Conservation (phyloP, 2,329 filamentous ascomycete genomes). For the Cryoendolithus antarcticus region DNA sequence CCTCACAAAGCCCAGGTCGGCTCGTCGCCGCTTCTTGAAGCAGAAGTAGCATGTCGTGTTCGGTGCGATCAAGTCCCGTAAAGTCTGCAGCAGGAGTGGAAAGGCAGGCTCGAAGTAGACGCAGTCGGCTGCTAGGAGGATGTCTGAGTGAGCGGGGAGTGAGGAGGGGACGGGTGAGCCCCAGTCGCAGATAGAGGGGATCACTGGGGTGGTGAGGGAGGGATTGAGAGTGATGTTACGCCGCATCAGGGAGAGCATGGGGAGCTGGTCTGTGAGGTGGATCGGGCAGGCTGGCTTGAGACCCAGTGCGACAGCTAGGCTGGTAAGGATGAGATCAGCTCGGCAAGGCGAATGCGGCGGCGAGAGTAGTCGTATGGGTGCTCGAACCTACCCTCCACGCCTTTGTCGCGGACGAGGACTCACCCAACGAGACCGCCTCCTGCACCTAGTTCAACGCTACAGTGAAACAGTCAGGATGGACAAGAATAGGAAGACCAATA, state of each 20-base stretch:
- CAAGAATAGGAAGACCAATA: not conserved
- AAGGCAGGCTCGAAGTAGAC: slow-evolving; percentile 97
- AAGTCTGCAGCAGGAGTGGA: slow-evolving; percentile 67
- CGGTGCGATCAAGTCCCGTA: slow-evolving; percentile 58
- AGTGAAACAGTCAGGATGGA: slow-evolving; percentile 2
- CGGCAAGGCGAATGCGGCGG: not conserved
- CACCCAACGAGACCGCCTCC: slow-evolving; percentile 75
- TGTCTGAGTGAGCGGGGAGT: slow-evolving; percentile 50
- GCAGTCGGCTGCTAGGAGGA: slow-evolving; percentile 90
- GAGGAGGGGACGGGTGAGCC: slow-evolving; percentile 30
- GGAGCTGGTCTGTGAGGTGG: slow-evolving; percentile 72
- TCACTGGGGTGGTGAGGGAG: slow-evolving; percentile 48
- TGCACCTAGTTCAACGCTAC: slow-evolving; percentile 78
- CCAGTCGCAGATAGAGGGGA: slow-evolving; percentile 71
- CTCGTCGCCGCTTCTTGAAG: slow-evolving; percentile 84
- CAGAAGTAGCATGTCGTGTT: slow-evolving; percentile 69
- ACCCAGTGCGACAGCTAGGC: slow-evolving; percentile 48
- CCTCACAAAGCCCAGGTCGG: slow-evolving; percentile 43
- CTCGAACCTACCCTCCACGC: not conserved
- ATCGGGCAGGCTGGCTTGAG: too few relatives aligned
- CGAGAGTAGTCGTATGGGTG: too few relatives aligned
- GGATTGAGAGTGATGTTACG: slow-evolving; percentile 74
- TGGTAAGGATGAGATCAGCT: slow-evolving; percentile 10
- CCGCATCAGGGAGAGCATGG: slow-evolving; percentile 77
- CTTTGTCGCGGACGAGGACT: slow-evolving; percentile 4